Evolutionary conservation across 2,329 filamentous ascomycete species (phyloP).

Genomic region (Diaporthe sp.): DNA sequence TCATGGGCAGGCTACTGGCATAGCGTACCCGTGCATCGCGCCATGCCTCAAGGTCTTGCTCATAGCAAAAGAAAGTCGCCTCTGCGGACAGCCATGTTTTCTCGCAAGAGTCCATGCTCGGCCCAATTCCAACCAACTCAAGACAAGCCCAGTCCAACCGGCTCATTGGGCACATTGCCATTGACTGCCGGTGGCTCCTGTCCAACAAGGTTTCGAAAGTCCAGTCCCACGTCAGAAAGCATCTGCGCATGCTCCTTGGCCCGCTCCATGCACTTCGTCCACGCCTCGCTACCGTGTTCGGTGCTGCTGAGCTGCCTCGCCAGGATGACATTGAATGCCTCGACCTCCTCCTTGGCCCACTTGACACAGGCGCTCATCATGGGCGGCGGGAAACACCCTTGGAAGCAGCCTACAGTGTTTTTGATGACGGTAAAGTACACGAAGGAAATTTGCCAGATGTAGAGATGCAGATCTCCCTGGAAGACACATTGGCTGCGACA

Average conservation of each 20-base stretch:
- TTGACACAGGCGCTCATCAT: constrained; percentile 97
- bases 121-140: constrained; percentile 39
- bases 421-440: constrained; percentile 96
- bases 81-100: not conserved
- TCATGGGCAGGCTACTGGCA: not conserved
- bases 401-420: constrained; percentile 92
- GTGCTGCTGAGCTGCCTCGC: constrained; percentile 89
- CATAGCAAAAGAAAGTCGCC: not conserved
- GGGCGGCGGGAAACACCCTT: constrained; percentile 84
- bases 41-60: not conserved
- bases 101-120: not conserved
- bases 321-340: constrained; percentile 88
- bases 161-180: constrained; percentile 45
- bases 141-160: constrained; percentile 59
- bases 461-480: constrained; percentile 90
- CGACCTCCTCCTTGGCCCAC: constrained; percentile 97
- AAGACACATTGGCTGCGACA: constrained; percentile 88
- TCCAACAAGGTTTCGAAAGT: constrained; percentile 88
- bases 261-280: constrained; percentile 85
- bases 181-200: constrained; percentile 57
- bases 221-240: constrained; percentile 87
- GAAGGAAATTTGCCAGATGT: constrained; percentile 95
- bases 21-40: not conserved
- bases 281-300: constrained; percentile 80
- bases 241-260: constrained; percentile 85